Evolutionary conservation across 805 yeast species (phyloP).

Genomic region (Torulaspora gathmanii): DNA sequence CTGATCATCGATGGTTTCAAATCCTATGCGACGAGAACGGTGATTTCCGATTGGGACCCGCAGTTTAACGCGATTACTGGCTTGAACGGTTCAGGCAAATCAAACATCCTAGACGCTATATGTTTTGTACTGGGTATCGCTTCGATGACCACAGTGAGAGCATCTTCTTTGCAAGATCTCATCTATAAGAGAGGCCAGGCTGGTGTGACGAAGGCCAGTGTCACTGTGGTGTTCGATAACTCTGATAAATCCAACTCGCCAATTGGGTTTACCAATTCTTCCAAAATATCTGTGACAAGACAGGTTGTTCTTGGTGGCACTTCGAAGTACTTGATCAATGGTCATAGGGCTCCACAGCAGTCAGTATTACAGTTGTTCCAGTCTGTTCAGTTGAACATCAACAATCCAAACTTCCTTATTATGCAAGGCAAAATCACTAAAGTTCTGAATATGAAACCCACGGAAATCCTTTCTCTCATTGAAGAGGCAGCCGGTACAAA

Average conservation of each 20-base stretch:
- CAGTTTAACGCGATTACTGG: conserved; percentile 98
- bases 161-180: conserved; percentile 85
- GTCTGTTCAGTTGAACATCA: conserved; percentile 90
- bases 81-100: conserved; percentile 94
- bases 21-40: conserved; percentile 95
- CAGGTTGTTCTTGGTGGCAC: conserved; percentile 89
- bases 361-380: conserved; percentile 87
- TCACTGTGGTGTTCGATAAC: conserved; percentile 92
- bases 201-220: conserved; percentile 94
- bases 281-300: conserved; percentile 84
- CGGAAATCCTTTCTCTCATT: conserved; percentile 80
- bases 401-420: conserved; percentile 92
- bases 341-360: conserved; percentile 93
- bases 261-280: conserved; percentile 73
- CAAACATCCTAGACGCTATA: conserved; percentile 92
- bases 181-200: conserved; percentile 98
- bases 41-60: conserved; percentile 90
- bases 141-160: conserved; percentile 91
- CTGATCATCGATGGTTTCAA: conserved; percentile 95
- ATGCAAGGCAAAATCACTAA: conserved; percentile 99
- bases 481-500: conserved; percentile 99
- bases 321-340: conserved; percentile 87
- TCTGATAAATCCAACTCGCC: conserved; percentile 72
- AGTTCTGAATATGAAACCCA: conserved; percentile 92
- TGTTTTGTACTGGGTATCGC: conserved; percentile 98